Conservation (phyloP, 495 filamentous ascomycete species). For the Cercophora samala region DNA sequence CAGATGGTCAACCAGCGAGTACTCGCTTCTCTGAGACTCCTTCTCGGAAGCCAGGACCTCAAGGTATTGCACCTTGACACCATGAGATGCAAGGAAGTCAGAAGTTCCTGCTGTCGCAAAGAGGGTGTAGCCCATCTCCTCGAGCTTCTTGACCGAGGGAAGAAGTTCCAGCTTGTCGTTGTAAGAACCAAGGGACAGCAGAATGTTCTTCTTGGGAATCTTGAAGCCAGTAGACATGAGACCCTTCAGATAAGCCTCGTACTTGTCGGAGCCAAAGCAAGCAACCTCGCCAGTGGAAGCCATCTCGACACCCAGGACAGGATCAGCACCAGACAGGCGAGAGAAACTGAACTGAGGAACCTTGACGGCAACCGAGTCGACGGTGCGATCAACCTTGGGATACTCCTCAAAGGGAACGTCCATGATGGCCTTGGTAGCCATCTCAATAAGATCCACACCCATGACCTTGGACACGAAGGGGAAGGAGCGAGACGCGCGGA, state of each 20-base stretch:
- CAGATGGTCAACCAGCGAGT: constrained; percentile 90
- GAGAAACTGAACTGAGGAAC: constrained; percentile 99
- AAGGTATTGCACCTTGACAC: constrained; percentile 83
- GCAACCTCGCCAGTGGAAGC: constrained; percentile 97
- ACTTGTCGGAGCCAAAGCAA: constrained; percentile 92
- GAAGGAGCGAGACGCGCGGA: constrained; percentile 92
- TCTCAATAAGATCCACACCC: constrained; percentile 96
- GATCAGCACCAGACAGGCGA: constrained; percentile 90
- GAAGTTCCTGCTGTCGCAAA: constrained; percentile 95
- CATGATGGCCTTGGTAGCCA: constrained; percentile 98
- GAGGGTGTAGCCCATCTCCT: constrained; percentile 85
- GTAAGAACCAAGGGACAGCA: constrained; percentile 93
- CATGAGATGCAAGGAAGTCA: constrained; percentile 89
- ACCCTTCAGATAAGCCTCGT: constrained; percentile 95
- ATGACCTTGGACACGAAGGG: constrained; percentile 99
- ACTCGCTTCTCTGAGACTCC: constrained; percentile 87
- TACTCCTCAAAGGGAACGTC: constrained; percentile 78
- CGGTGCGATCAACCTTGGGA: constrained; percentile 67
- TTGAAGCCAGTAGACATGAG: constrained; percentile 93
- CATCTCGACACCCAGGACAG: constrained; percentile 97
- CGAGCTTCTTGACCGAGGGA: constrained; percentile 83
- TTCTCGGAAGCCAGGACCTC: constrained; percentile 60
- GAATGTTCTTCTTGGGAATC: constrained; percentile 92
- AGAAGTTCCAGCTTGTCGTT: constrained; percentile 98
- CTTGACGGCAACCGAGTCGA: constrained; percentile 91